Base-by-base conservation (phyloP, 2,329 filamentous ascomycete genomes). In the Leptographium radiaticola region DNA sequence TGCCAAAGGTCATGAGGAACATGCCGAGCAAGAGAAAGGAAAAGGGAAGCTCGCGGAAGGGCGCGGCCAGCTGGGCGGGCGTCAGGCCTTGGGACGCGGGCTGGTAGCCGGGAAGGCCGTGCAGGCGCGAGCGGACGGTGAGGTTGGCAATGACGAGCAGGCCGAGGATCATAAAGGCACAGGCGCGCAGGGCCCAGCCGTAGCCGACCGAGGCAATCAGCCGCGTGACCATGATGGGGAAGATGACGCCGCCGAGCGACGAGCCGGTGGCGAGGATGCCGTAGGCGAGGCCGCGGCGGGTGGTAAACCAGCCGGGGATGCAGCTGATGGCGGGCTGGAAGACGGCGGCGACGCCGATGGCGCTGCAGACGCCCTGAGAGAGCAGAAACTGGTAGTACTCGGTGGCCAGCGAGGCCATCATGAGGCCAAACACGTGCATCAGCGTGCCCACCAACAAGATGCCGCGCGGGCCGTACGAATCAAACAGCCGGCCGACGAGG, bases 401-500 rank as follows among this genome's bases (percentile, higher is more conserved):
- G 33, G 47, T 56, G 8, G 62, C 64, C 42, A 81, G 63, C 43
- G 70, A 73, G 1, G 75, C 70, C 76, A 81, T 79, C 76, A 83
- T 81, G 16, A 81, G 62, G 9, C 75, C 73, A 45, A 81, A 73
- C 25, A 81, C 70, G 59, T 78, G 72, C 56, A 78, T 62, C 56
- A 78, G 65, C 3, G 71, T 71, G 12, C 77, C 77, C 38, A 65
- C 59, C 2, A 75, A 33, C 3, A 80, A 62, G 3, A 83, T 63
- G 42, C 68, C 70, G 38, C 72, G 71, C 1, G 80, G 77, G 0
- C 81, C 81, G 57, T 78, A 75, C 57, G 71, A 75, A 59, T 85
- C 82, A 59, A 76, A 83, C 2, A 81, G 57, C 51, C 54, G 56
- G 58, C 84, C 84, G n/a, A 82, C 74, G 9, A 86, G 60, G 0